phyloP scores from a whole-genome alignment of 192 early-diverging fungal species.

The Irineochytrium annulatum region DNA sequence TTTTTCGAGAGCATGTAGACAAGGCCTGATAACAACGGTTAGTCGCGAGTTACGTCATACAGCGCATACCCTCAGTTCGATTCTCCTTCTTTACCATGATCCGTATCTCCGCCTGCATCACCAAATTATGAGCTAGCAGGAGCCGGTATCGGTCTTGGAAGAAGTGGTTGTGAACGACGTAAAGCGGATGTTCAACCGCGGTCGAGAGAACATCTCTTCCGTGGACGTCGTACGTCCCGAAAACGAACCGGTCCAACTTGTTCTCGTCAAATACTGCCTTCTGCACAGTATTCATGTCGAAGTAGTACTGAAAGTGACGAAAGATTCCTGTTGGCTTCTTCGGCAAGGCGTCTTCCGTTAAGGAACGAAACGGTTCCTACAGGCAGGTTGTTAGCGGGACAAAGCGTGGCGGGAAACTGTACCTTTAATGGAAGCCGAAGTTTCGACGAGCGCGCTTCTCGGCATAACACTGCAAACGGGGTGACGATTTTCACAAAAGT shows the following conservation, averaged over 20 bases:
- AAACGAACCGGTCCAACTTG: neutral
- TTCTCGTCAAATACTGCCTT: neutral
- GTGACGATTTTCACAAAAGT: neutral
- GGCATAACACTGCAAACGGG: neutral
- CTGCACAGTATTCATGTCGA: slow-evolving; percentile 3
- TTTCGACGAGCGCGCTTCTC: neutral
- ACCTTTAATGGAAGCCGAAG: neutral
- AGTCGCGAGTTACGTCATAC: neutral
- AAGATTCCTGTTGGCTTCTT: neutral
- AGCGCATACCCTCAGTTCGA: neutral
- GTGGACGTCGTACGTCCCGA: neutral
- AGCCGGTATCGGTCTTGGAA: neutral
- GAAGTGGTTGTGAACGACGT: slow-evolving; percentile 1
- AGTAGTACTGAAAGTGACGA: neutral
- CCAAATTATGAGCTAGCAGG: slow-evolving; percentile 1
- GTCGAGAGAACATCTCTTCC: neutral
- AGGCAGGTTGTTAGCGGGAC: neutral
- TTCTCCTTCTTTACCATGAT: neutral
- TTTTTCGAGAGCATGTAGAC: neutral
- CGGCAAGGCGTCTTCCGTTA: neutral
- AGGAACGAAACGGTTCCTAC: slow-evolving; percentile 1
- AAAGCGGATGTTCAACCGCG: neutral
- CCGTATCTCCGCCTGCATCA: neutral
- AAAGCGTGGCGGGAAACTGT: neutral
- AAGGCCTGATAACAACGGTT: neutral